Evolutionary conservation across 257 asterid species (phyloP).

Genomic region (Solanum pennellii): DNA sequence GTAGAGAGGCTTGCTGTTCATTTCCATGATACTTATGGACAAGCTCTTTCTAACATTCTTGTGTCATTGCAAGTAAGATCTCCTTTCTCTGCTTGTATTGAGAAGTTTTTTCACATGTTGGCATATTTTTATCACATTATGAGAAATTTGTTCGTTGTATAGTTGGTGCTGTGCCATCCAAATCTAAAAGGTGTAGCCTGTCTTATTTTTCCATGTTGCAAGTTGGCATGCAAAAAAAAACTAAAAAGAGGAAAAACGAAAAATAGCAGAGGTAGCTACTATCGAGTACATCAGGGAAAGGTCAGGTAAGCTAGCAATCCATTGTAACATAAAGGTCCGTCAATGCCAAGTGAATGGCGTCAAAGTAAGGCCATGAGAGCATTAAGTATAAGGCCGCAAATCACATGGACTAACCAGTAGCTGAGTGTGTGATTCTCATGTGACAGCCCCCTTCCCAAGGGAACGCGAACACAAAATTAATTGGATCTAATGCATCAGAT

Average conservation of each 20-base stretch:
- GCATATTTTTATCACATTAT: background rate
- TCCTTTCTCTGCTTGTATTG: background rate
- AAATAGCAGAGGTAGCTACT: background rate
- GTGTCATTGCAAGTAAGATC: conserved; percentile 66
- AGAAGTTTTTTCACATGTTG: background rate
- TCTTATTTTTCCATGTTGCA: background rate
- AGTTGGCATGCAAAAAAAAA: background rate
- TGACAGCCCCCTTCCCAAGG: background rate
- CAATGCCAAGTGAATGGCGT: background rate
- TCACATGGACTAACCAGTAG: background rate
- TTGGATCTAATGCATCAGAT: background rate
- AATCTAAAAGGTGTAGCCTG: background rate
- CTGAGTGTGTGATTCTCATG: background rate
- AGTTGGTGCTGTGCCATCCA: background rate
- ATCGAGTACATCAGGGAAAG: background rate
- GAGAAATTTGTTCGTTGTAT: background rate
- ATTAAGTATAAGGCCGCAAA: background rate
- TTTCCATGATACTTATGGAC: conserved; percentile 96
- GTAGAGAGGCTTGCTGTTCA: conserved; percentile 88
- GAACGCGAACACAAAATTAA: background rate
- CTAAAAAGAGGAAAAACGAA: background rate
- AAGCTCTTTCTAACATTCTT: conserved; percentile 89
- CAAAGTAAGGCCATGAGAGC: background rate
- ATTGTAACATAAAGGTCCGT: background rate
- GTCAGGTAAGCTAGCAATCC: background rate